Conservation (phyloP, 306 rosid genomes). For the Trichosanthes cucumerina region DNA sequence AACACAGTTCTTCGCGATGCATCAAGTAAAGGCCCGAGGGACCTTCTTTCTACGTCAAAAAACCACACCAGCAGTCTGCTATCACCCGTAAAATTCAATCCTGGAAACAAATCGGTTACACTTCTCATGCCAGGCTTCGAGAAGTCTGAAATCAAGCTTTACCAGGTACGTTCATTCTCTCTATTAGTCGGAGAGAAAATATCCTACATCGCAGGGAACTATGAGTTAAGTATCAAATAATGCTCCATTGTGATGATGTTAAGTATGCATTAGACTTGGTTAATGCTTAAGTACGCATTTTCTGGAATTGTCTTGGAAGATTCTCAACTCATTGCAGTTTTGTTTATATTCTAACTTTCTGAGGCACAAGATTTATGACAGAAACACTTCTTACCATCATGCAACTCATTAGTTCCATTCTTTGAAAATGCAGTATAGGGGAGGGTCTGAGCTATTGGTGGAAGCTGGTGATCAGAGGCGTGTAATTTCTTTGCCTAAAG, state of each 20-base stretch:
- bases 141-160: constrained; percentile 86
- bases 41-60: constrained; percentile 37
- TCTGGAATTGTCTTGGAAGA: not conserved
- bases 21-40: constrained; percentile 34
- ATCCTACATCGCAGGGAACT: not conserved
- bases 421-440: constrained; percentile 58
- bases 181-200: not conserved
- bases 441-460: constrained; percentile 88
- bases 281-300: not conserved
- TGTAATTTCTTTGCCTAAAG: constrained; percentile 59
- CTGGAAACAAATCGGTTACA: constrained; percentile 46
- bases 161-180: constrained; percentile 46
- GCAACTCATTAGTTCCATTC: not conserved
- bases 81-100: constrained; percentile 56
- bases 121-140: constrained; percentile 93
- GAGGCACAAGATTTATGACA: not conserved
- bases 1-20: constrained; percentile 28
- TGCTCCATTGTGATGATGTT: not conserved
- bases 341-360: not conserved
- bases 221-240: not conserved
- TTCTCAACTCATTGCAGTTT: not conserved
- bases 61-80: constrained; percentile 23
- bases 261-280: not conserved
- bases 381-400: not conserved
- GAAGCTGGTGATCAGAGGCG: constrained; percentile 99